Evolutionary conservation across 345 rosid species (phyloP).

Genomic region (Salix suchowensis): DNA sequence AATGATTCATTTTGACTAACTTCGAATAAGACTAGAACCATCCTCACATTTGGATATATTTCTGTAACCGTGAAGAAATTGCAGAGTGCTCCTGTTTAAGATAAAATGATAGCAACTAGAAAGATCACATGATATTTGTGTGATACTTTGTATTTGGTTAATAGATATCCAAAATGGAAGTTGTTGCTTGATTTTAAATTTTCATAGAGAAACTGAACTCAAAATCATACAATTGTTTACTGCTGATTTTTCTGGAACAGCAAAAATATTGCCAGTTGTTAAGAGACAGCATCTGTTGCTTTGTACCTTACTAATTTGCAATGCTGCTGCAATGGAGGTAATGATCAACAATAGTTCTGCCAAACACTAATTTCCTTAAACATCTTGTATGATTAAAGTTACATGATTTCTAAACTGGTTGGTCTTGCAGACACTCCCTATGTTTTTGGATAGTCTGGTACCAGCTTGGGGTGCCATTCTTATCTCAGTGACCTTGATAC

Average conservation of each 20-base stretch:
- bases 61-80: not conserved
- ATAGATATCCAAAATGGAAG: too few species aligned
- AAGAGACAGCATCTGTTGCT: constrained; percentile 81
- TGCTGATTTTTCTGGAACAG: constrained; percentile 28
- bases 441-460: constrained; percentile 69
- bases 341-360: not conserved
- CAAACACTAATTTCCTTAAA: not conserved
- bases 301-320: constrained; percentile 77
- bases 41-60: too few species aligned
- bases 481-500: constrained; percentile 85
- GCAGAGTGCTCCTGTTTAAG: too few species aligned
- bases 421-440: constrained; percentile 67
- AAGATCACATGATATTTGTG: too few species aligned
- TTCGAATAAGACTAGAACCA: too few species aligned
- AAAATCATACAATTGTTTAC: too few species aligned
- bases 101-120: too few species aligned
- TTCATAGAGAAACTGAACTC: too few species aligned
- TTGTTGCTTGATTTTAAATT: too few species aligned
- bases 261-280: constrained; percentile 83
- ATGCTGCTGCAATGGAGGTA: constrained; percentile 99
- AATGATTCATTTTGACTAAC: too few species aligned
- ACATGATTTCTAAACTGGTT: too few species aligned
- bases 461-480: constrained; percentile 88
- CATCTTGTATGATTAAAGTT: not conserved
- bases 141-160: too few species aligned